Base-by-base conservation (phyloP, 345 rosid species). In the Euphorbia tirucalli region DNA sequence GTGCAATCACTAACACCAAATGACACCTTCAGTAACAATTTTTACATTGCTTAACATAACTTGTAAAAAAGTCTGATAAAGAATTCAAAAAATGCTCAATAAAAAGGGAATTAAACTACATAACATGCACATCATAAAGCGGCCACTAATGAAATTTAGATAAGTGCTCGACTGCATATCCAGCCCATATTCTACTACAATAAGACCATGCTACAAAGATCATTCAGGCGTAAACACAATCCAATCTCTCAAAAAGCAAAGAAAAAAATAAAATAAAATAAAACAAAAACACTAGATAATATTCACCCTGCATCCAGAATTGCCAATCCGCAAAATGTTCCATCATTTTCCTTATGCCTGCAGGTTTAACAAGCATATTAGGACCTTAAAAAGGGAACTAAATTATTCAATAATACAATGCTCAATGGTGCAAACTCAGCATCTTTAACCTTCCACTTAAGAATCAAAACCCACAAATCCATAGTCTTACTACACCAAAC, bases 241-340 rank as follows among this genome's bases (percentile, higher is more conserved):
- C 67, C 77, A 66, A 68, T 56, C 71, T 31, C 73, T 74, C 71
- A 5, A 13, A 54, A 32, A 7, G n/a, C n/a, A n/a, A n/a, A n/a
- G n/a, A n/a, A n/a, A n/a, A n/a, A n/a, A n/a, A n/a, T n/a, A n/a
- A n/a, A 16, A 46, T 7, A 4, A 11, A 46, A 16, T 46, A 46
- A 46, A 61, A 52, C 16, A 63, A 39, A 66, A 44, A 65, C 62
- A 69, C 75, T 79, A 77, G 90, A 84, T 81, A 84, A 87, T 79
- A 84, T 79, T 83, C 84, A 79, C 81, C 85, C 88, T 83, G 86
- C 88, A 81, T 85, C 90, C 85, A 85, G 90, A 81, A 78, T 72
- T 70, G 72, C 72, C 72, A 62, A 24, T 65, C 80, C 73, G 27
- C 78, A 64, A 72, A 73, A 68, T 70, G 55, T 50, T 74, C 75